Conservation (phyloP, 169 alveolate species). For the Cryptosporidium sp. region DNA sequence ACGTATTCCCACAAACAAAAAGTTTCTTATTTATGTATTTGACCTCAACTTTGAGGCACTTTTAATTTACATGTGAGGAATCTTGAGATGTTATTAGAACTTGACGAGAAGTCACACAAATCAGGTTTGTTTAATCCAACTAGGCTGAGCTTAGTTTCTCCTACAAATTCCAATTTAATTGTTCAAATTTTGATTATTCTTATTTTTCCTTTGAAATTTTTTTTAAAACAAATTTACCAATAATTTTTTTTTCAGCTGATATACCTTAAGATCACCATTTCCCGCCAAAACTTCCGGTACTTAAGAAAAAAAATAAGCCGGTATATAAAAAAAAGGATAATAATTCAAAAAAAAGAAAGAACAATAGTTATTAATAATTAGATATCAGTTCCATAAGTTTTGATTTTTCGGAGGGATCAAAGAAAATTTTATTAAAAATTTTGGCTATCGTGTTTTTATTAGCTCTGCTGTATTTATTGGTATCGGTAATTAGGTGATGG, state of each 20-base stretch:
- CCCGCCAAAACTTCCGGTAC: conserved; percentile 26
- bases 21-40: background rate
- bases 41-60: background rate
- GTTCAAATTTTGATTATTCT: background rate
- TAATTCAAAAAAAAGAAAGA: background rate
- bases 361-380: background rate
- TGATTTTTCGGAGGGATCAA: background rate
- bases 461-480: conserved; percentile 10
- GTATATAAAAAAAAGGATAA: background rate
- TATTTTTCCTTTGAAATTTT: background rate
- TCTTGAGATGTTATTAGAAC: background rate
- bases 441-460: conserved; percentile 5
- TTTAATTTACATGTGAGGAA: background rate
- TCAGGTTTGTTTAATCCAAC: too few relatives aligned
- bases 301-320: background rate
- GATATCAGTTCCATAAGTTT: background rate
- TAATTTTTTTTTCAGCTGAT: background rate
- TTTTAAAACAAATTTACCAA: background rate
- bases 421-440: background rate
- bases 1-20: background rate
- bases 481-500: conserved; percentile 31
- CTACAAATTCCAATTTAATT: background rate
- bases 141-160: background rate
- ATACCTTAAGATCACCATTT: background rate
- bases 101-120: background rate